Conservation (phyloP, 176 grass and related monocot genomes). For the Triticum aestivum region IWGSC_CS_RefSeq_v2.1 NC_057797.1:323373082-323373581, state of each 20-base stretch:
- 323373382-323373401: not conserved
- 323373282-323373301: not conserved
- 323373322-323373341: not conserved
- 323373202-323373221: not conserved
- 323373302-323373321: not conserved
- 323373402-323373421: not conserved
- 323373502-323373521: no score
- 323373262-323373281: constrained; percentile 5
- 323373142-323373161: constrained; percentile 9
- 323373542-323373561: no score
- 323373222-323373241: constrained; percentile 16
- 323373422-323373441: no score
- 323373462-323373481: no score
- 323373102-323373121: constrained; percentile 38
- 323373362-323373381: not conserved
- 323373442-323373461: no score
- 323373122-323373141: constrained; percentile 38
- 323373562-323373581: not conserved
- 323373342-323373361: not conserved
- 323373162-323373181: not conserved
- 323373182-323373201: not conserved
- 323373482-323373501: no score
- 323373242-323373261: not conserved
- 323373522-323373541: no score
- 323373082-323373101: constrained; percentile 38